A percentile compares a stretch with the other conserved stretches of the same genome.
These are phyloP conservation scores for Ascochyta lentis DNA, from an alignment of 2,329 filamentous ascomycete genomes.

Conservation along the genomic window DNA sequence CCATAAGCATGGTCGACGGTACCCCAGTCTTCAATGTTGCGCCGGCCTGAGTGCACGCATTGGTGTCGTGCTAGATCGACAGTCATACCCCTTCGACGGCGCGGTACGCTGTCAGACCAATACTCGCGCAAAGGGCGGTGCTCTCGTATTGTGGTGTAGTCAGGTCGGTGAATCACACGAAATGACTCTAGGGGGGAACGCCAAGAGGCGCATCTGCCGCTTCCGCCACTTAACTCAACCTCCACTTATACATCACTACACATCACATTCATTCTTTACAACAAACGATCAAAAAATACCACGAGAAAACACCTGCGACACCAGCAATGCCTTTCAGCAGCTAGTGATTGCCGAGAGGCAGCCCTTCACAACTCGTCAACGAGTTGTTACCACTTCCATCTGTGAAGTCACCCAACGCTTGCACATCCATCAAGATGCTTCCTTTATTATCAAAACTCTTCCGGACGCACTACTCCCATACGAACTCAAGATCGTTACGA, in stretches of 20 bases:
- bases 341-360: slow-evolving; percentile 35
- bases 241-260: slow-evolving; percentile 9
- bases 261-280: slow-evolving; percentile 2
- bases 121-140: slow-evolving; percentile 8
- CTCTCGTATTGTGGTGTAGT: slow-evolving; percentile 3
- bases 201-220: slow-evolving; percentile 11
- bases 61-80: too few species aligned
- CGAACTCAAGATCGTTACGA: slow-evolving; percentile 57
- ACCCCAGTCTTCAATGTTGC: too few species aligned
- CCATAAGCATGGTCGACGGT: too few species aligned
- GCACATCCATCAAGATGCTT: slow-evolving; percentile 57
- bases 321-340: slow-evolving; percentile 19
- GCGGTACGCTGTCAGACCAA: too few species aligned
- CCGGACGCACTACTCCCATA: slow-evolving; percentile 59
- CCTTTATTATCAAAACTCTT: slow-evolving; percentile 56
- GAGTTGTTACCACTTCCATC: slow-evolving; percentile 26
- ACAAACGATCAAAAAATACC: background rate
- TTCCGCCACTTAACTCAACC: slow-evolving; percentile 11
- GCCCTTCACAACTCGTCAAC: slow-evolving; percentile 26
- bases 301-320: background rate
- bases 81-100: too few species aligned
- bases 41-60: too few species aligned
- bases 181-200: slow-evolving; percentile 8
- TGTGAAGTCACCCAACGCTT: slow-evolving; percentile 32
- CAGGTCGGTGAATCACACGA: slow-evolving; percentile 5